These are phyloP conservation scores for Ampelomyces quisqualis DNA, from an alignment of 2,329 filamentous ascomycete genomes.

Conservation along the genomic window DNA sequence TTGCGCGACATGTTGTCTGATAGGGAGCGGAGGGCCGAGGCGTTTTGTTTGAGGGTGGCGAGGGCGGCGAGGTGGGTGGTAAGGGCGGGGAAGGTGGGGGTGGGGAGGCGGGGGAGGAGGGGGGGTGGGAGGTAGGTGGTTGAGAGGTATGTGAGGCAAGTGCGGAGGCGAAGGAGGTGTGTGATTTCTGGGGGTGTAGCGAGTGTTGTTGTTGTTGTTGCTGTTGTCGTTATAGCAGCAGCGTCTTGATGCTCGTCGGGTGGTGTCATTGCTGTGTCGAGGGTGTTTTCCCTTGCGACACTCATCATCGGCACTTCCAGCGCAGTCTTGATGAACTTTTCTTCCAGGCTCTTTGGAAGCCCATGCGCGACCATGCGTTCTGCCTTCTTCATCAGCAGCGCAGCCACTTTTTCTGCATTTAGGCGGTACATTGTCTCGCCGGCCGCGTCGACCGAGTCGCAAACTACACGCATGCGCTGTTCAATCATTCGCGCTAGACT, in stretches of 20 bases:
- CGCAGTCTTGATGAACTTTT: conserved; percentile 73
- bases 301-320: conserved; percentile 75
- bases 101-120: conserved; percentile 48
- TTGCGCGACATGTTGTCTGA: conserved; percentile 70
- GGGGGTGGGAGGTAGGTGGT: conserved; percentile 57
- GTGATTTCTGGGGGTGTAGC: conserved; percentile 49
- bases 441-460: conserved; percentile 79
- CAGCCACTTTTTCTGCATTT: conserved; percentile 68
- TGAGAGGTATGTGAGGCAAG: conserved; percentile 65
- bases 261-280: conserved; percentile 19
- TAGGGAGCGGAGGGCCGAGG: conserved; percentile 65
- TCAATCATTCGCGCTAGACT: conserved; percentile 54
- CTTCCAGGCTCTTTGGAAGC: conserved; percentile 79
- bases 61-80: conserved; percentile 69
- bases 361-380: conserved; percentile 63
- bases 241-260: too few relatives aligned
- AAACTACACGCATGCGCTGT: conserved; percentile 67
- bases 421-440: conserved; percentile 84
- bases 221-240: too few relatives aligned
- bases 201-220: not conserved
- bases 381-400: conserved; percentile 70
- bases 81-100: conserved; percentile 68
- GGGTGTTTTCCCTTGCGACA: conserved; percentile 62
- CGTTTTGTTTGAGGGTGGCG: conserved; percentile 68
- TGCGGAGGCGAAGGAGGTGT: conserved; percentile 63